These are phyloP conservation scores for Phytophthora vignae DNA, from an alignment of 352 stramenopile genomes.

Conservation along the genomic window DNA sequence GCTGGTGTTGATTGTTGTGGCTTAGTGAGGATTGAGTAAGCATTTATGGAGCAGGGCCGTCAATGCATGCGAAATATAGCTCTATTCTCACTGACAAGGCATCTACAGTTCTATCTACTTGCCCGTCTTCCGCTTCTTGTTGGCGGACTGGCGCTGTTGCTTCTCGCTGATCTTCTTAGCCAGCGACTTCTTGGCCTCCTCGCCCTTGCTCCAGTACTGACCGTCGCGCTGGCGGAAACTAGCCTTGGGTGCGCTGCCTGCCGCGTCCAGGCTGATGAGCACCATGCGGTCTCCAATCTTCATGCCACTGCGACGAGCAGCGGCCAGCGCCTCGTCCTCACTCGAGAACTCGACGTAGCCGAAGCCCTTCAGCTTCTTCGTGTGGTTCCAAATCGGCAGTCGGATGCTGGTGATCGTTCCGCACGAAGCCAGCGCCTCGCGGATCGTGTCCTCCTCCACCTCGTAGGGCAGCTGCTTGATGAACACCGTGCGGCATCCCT, in stretches of 20 bases:
- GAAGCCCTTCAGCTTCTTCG: slow-evolving; percentile 96
- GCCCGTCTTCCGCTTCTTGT: slow-evolving; percentile 63
- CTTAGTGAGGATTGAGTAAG: no score
- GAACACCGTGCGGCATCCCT: slow-evolving; percentile 93
- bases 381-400: slow-evolving; percentile 94
- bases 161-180: slow-evolving; percentile 80
- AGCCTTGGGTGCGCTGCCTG: slow-evolving; percentile 88
- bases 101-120: slow-evolving; percentile 26
- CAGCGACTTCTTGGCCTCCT: slow-evolving; percentile 84
- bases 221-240: slow-evolving; percentile 91
- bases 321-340: slow-evolving; percentile 75
- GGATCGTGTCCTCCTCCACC: slow-evolving; percentile 86
- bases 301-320: slow-evolving; percentile 83
- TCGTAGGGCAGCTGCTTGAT: slow-evolving; percentile 96
- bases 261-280: slow-evolving; percentile 93
- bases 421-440: slow-evolving; percentile 83
- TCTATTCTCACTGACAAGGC: slow-evolving; percentile 34
- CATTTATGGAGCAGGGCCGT: neutral
- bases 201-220: slow-evolving; percentile 90
- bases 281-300: slow-evolving; percentile 91
- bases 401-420: slow-evolving; percentile 94
- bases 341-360: slow-evolving; percentile 93
- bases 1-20: neutral
- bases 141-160: slow-evolving; percentile 53
- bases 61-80: slow-evolving; percentile 27